Evolutionary conservation across 2,329 filamentous ascomycete species (phyloP).

Genomic region (Mollisia scopiformis): DNA sequence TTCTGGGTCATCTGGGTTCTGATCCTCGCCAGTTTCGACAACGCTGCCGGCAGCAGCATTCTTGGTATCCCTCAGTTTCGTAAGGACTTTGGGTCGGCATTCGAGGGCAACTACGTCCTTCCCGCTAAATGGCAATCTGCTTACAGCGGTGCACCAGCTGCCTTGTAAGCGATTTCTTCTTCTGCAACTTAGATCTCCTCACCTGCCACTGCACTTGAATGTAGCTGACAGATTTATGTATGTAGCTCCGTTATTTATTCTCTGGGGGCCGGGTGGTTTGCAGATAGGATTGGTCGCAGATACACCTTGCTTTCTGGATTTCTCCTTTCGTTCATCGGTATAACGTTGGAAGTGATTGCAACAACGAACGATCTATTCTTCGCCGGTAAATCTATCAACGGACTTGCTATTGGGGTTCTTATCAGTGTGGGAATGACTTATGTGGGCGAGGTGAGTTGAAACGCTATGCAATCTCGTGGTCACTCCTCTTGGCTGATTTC

Average conservation of each 20-base stretch:
- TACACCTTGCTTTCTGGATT: conserved; percentile 1
- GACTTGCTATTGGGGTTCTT: conserved; percentile 47
- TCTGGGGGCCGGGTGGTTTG: conserved; percentile 4
- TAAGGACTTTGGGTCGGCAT: conserved; percentile 45
- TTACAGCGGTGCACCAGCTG: conserved; percentile 46
- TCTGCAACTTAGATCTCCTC: too few species aligned
- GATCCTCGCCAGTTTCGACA: conserved; percentile 45
- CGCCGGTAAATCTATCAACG: conserved; percentile 48
- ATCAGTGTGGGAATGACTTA: conserved; percentile 51
- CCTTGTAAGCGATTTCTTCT: too few species aligned
- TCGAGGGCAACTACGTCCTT: conserved; percentile 42
- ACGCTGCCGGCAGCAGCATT: conserved; percentile 44
- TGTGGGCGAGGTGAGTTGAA: conserved; percentile 47
- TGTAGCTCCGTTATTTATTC: conserved; percentile 29
- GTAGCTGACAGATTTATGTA: too few species aligned
- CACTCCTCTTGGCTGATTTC: too few species aligned
- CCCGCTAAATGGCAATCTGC: conserved; percentile 48
- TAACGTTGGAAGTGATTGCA: conserved; percentile 37
- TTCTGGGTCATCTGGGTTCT: conserved; percentile 44
- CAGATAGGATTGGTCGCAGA: conserved; percentile 18
- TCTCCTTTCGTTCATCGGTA: conserved; percentile 15
- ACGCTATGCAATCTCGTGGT: too few species aligned
- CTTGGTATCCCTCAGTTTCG: conserved; percentile 48
- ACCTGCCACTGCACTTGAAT: too few species aligned
- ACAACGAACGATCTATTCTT: conserved; percentile 45